Evolutionary conservation across 495 filamentous ascomycete species (phyloP), one percentile per base, ranked within the genome.

Genomic region (Geopyxis carbonaria): DNA sequence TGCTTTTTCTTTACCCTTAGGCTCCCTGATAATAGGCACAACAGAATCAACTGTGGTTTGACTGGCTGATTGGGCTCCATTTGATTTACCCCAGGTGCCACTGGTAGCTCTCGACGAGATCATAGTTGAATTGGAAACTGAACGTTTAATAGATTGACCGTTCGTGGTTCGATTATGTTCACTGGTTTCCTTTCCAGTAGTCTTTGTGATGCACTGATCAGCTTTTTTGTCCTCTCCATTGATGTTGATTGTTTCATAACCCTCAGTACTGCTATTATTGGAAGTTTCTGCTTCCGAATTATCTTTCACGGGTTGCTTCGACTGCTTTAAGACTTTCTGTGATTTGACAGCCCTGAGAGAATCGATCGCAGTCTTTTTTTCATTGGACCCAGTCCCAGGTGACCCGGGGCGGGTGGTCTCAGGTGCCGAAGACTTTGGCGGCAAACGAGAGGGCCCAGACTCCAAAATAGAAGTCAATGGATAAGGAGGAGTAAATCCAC

Each of bases 401-500:
- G n/a, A n/a, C n/a, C 33, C 38, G 27, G 38, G 38, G 24, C 38
- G 38, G 27, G 38, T 20, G 14, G 33, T 33, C 14, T 18, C 22
- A 29, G 30, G 23, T 2, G 36, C 10, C 18, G 36, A 25, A 21
- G 30, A 28, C 36, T 39, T 8, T 8, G 23, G 36, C 16, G 36
- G 36, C 8, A 15, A 25, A 30, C 23, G 11, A 29, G 11, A 21
- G 22, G 6, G 23, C 15, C 27, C 27, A 2, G 27, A 30, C 11
- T 30, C 27, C 27, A 30, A 11, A n/a, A n/a, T 11, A 30, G 24
- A 39, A 10, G 15, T 25, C 48, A 33, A 53, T 40, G 49, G 50
- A 25, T 46, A 49, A 20, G 39, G 45, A 8, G 42, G 42, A 20
- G 29, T 20, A 28, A 53, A 49, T 34, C 42, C 45, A 16, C 41